Evolutionary conservation across 768 basidiomycete genomes (phyloP), one percentile per base, ranked within the genome.

Genomic region (Mycena rebaudengoi): DNA sequence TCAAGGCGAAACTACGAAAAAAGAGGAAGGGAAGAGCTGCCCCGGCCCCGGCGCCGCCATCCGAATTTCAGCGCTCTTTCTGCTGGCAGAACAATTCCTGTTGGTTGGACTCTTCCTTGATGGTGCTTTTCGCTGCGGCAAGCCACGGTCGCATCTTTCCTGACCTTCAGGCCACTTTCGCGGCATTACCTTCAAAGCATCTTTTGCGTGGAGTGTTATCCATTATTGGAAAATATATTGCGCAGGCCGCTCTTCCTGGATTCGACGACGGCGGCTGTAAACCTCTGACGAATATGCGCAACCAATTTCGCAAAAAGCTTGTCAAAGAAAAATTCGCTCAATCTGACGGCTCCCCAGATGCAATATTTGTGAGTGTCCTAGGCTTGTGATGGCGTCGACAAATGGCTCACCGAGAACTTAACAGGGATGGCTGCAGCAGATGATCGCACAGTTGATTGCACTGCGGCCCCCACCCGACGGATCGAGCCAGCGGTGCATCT

Each of bases 41-140:
- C 21, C 43, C 11, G 12, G 8, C 13, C 12, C 48, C 48, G 26
- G 21, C n/a, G 6, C 11, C 11, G 5, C 30, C 16, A 21, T 14
- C 21, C 14, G 6, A 6, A 21, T 46, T 44, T 26, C 45, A 59
- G n/a, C 44, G 28, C 7, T 59, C 29, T 10, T 59, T 30, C 28
- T 45, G 30, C 44, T 59, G 57, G 57, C 16, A 5, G 16, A 14
- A 25, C 33, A 59, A 49, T 40, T 59, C 57, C 18, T 59, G 57
- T 28, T 49, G 45, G 45, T 26, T 59, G 29, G 57, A 59, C 57
- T 13, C 57, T 8, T 33, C 45, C 14, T 33, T 59, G 10, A 59
- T 45, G 4, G 45, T 33, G 6, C 44, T 59, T 4, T 59, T 7
- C 33, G 57, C 57, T 30, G 45, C 39, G 16, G 40, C 55, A 20